These are phyloP conservation scores for Wallacemonas sp. DNA, from an alignment of 208 protist species.

Conservation along the genomic window DNA sequence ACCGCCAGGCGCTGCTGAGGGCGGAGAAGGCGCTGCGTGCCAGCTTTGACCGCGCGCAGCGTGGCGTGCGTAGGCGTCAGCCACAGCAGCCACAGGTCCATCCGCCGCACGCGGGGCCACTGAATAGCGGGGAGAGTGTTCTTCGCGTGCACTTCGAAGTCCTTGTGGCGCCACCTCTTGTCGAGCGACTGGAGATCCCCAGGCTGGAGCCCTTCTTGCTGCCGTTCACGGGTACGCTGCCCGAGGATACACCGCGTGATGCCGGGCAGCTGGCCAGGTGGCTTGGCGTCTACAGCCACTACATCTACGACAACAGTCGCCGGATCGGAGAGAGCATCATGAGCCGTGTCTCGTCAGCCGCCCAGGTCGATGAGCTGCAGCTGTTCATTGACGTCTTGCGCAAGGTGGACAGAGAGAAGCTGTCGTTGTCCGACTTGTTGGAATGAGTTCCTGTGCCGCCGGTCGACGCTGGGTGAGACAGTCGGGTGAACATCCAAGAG, in stretches of 20 bases:
- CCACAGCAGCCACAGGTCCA: too few relatives aligned
- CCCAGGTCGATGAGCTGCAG: conserved; percentile 2
- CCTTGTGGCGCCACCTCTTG: background rate
- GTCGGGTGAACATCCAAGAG: too few relatives aligned
- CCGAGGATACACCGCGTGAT: background rate
- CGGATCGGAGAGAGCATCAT: conserved; percentile 3
- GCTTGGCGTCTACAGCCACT: conserved; percentile 15
- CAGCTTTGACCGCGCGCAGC: background rate
- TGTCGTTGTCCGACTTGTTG: background rate
- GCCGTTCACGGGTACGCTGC: conserved; percentile 2
- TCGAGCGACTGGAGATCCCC: background rate
- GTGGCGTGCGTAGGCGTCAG: background rate
- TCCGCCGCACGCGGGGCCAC: too few relatives aligned
- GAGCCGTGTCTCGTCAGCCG: background rate
- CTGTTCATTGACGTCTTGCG: background rate
- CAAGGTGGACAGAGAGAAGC: background rate
- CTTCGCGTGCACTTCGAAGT: background rate
- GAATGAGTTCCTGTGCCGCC: conserved; percentile 2
- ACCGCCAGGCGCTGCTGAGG: conserved; percentile 26
- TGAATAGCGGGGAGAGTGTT: too few relatives aligned
- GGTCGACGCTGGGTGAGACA: too few relatives aligned
- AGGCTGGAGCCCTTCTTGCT: background rate
- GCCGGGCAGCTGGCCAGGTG: background rate
- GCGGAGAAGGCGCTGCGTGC: background rate
- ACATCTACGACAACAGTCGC: conserved; percentile 17